These are phyloP conservation scores for Rubroboletus satanas DNA, from an alignment of 768 basidiomycete genomes.

Conservation along the genomic window DNA sequence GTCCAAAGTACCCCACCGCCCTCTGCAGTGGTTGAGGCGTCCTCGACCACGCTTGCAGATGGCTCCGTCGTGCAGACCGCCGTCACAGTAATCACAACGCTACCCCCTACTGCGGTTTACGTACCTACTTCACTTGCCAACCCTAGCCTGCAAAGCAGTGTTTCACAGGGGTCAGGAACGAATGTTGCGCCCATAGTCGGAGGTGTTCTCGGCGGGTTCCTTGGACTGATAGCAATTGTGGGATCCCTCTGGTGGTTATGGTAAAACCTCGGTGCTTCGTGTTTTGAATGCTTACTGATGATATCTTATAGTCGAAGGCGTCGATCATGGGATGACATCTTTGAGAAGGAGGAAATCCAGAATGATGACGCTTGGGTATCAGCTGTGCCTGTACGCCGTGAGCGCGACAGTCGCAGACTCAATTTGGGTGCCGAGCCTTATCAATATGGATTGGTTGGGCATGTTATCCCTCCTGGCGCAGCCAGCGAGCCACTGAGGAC, in stretches of 20 bases:
- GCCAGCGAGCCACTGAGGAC: conserved; percentile 32
- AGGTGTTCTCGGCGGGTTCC: conserved; percentile 52
- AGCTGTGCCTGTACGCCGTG: conserved; percentile 15
- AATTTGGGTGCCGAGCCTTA: conserved; percentile 45
- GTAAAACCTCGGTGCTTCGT: conserved; percentile 31
- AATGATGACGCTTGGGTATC: conserved; percentile 25
- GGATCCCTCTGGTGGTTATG: conserved; percentile 47
- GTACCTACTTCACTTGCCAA: conserved; percentile 14
- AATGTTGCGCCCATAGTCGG: conserved; percentile 49
- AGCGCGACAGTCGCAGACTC: conserved; percentile 27
- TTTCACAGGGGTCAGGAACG: conserved; percentile 19
- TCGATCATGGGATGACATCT: conserved; percentile 48
- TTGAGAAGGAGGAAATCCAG: conserved; percentile 38
- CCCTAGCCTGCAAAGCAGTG: conserved; percentile 16
- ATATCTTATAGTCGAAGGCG: conserved; percentile 39
- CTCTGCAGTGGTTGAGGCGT: conserved; percentile 27
- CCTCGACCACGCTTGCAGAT: conserved; percentile 38
- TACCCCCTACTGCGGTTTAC: conserved; percentile 31
- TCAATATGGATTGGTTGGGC: conserved; percentile 60
- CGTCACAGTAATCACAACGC: conserved; percentile 38
- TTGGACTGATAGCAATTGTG: conserved; percentile 45
- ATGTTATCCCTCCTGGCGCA: conserved; percentile 29
- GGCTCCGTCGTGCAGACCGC: conserved; percentile 37
- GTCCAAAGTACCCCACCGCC: conserved; percentile 33
- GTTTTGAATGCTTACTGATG: conserved; percentile 8